These are phyloP conservation scores for Diaporthe ilicicola DNA, from an alignment of 2,329 filamentous ascomycete species.

Conservation along the genomic window DNA sequence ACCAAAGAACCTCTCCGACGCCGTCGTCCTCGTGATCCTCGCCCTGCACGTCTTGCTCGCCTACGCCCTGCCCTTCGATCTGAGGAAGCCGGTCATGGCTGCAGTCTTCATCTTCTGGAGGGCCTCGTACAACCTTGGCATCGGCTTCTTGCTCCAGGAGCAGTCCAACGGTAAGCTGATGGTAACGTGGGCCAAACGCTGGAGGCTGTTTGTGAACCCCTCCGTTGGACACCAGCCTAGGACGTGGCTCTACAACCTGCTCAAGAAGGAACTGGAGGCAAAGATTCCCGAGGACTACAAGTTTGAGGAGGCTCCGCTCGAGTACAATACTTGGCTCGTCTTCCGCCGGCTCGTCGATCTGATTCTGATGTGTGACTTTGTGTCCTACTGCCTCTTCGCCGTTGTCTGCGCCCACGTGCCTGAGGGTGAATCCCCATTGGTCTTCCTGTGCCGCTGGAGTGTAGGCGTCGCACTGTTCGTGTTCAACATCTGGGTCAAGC, in stretches of 20 bases:
- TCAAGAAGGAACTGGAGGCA: slow-evolving; percentile 90
- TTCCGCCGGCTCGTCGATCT: slow-evolving; percentile 96
- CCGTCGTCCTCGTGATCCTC: slow-evolving; percentile 80
- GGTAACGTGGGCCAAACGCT: slow-evolving; percentile 86
- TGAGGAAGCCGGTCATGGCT: slow-evolving; percentile 82
- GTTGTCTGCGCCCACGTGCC: slow-evolving; percentile 85
- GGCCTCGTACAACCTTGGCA: slow-evolving; percentile 90
- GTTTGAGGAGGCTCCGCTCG: slow-evolving; percentile 90
- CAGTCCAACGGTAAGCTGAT: slow-evolving; percentile 91
- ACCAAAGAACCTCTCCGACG: slow-evolving; percentile 93
- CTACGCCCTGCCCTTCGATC: slow-evolving; percentile 73
- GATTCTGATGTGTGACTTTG: slow-evolving; percentile 98
- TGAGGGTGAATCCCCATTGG: slow-evolving; percentile 71
- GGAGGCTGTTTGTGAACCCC: slow-evolving; percentile 86
- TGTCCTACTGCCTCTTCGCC: slow-evolving; percentile 95
- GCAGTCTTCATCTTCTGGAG: slow-evolving; percentile 91
- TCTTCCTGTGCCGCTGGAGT: slow-evolving; percentile 80
- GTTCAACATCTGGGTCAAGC: slow-evolving; percentile 98
- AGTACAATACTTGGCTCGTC: slow-evolving; percentile 99
- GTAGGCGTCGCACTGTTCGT: slow-evolving; percentile 81
- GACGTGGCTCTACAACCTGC: slow-evolving; percentile 80
- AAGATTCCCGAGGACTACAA: slow-evolving; percentile 95
- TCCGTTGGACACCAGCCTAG: slow-evolving; percentile 82
- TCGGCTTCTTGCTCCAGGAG: slow-evolving; percentile 86
- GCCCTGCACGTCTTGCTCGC: slow-evolving; percentile 77